A percentile compares a stretch with the other conserved stretches of the same genome.
phyloP scores from a whole-genome alignment of 805 yeast genomes.

The Candida silvatica region DNA sequence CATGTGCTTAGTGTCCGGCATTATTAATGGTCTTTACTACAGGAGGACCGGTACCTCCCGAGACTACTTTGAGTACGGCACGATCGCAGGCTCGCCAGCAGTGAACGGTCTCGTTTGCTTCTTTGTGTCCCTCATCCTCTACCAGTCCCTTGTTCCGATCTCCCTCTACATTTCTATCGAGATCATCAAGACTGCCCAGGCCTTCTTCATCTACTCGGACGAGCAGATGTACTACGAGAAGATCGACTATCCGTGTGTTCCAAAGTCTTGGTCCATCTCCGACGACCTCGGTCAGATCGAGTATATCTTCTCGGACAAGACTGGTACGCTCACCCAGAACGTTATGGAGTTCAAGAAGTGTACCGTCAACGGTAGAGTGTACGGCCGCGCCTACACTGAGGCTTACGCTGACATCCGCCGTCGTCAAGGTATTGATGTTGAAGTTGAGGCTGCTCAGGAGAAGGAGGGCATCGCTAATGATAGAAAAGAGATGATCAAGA shows the following conservation, averaged over 20 bases:
- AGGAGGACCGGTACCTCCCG: slow-evolving; percentile 39
- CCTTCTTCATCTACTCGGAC: slow-evolving; percentile 72
- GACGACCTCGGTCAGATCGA: slow-evolving; percentile 85
- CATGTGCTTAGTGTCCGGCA: slow-evolving; percentile 61
- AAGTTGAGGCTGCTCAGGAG: slow-evolving; percentile 30
- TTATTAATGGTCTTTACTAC: slow-evolving; percentile 65
- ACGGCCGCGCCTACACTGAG: slow-evolving; percentile 79
- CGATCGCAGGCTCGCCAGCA: slow-evolving; percentile 57
- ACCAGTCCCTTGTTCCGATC: slow-evolving; percentile 76
- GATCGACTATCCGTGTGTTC: slow-evolving; percentile 75
- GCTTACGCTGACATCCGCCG: slow-evolving; percentile 73
- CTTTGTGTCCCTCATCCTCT: slow-evolving; percentile 68
- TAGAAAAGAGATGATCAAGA: slow-evolving; percentile 47
- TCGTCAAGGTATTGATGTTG: slow-evolving; percentile 70
- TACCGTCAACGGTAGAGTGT: slow-evolving; percentile 62
- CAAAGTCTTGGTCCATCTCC: slow-evolving; percentile 78
- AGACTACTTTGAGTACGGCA: slow-evolving; percentile 59
- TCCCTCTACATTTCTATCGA: slow-evolving; percentile 77
- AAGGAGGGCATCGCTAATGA: slow-evolving; percentile 48
- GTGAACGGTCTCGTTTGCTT: slow-evolving; percentile 64
- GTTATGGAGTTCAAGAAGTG: slow-evolving; percentile 82
- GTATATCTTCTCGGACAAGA: slow-evolving; percentile 76
- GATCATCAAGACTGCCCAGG: slow-evolving; percentile 76
- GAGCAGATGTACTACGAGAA: slow-evolving; percentile 58
- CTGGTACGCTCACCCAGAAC: slow-evolving; percentile 79